Evolutionary conservation across 192 early-diverging fungal species (phyloP).

Genomic region (Chytriomyces sp.): DNA sequence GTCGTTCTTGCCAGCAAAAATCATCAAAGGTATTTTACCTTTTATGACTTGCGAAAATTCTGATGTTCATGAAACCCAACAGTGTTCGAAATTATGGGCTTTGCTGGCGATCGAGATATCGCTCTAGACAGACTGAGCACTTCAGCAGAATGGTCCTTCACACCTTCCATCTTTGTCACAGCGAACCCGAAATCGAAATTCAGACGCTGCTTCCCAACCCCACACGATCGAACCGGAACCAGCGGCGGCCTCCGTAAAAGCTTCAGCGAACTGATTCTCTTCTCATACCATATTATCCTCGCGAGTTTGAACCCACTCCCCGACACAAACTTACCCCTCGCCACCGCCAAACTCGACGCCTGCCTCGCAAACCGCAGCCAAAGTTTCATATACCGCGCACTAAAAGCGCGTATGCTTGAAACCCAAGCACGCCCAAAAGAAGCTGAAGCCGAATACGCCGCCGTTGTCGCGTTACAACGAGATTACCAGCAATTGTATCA

Average conservation of each 20-base stretch:
- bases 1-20: slow-evolving; percentile 71
- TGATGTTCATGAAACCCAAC: background rate
- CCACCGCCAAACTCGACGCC: slow-evolving; percentile 59
- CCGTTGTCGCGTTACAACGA: slow-evolving; percentile 58
- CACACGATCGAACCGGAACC: slow-evolving; percentile 23
- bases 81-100: slow-evolving; percentile 85
- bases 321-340: slow-evolving; percentile 70
- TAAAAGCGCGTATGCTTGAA: slow-evolving; percentile 69
- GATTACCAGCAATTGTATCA: slow-evolving; percentile 82
- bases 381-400: slow-evolving; percentile 75
- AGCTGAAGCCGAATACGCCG: slow-evolving; percentile 66
- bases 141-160: slow-evolving; percentile 69
- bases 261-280: slow-evolving; percentile 76
- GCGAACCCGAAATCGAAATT: slow-evolving; percentile 25
- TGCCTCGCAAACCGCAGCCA: slow-evolving; percentile 65
- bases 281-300: slow-evolving; percentile 79
- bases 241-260: slow-evolving; percentile 72
- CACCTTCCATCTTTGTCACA: slow-evolving; percentile 39
- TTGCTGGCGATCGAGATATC: slow-evolving; percentile 74
- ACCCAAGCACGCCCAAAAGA: slow-evolving; percentile 59
- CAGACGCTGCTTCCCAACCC: slow-evolving; percentile 32
- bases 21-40: slow-evolving; percentile 15
- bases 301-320: slow-evolving; percentile 70
- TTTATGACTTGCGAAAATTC: background rate
- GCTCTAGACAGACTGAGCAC: slow-evolving; percentile 75